phyloP scores from a whole-genome alignment of 2,329 filamentous ascomycete species.

The Apiospora pterosperma region DNA sequence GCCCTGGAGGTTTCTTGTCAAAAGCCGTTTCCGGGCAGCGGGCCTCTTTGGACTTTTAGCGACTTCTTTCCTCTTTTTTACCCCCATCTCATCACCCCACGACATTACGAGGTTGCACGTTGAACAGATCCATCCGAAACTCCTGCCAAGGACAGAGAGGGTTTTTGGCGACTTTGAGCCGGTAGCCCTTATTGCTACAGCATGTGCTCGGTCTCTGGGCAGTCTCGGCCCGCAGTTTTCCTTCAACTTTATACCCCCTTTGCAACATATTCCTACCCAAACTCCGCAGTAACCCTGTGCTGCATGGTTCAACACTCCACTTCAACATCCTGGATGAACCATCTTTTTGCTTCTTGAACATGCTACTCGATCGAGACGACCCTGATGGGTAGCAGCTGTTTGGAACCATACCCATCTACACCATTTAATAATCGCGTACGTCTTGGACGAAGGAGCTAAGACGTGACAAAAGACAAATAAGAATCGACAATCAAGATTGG shows the following conservation, averaged over 20 bases:
- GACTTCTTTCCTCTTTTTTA: conserved; percentile 20
- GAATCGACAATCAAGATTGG: neutral
- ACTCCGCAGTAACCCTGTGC: conserved; percentile 4
- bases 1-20: conserved; percentile 17
- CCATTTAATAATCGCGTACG: conserved; percentile 2
- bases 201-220: conserved; percentile 22
- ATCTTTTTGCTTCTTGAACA: neutral
- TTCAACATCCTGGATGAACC: conserved; percentile 11
- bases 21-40: conserved; percentile 16
- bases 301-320: conserved; percentile 11
- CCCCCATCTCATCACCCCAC: conserved; percentile 16
- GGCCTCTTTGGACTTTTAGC: conserved; percentile 18
- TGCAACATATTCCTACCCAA: conserved; percentile 6
- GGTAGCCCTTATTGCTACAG: conserved; percentile 13
- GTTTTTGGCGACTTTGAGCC: conserved; percentile 19
- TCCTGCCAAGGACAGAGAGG: conserved; percentile 13
- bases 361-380: neutral
- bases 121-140: conserved; percentile 1
- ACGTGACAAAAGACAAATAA: neutral
- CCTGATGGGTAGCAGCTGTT: neutral
- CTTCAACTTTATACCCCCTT: conserved; percentile 11
- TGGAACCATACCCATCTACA: conserved; percentile 2
- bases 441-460: neutral
- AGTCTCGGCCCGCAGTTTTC: conserved; percentile 7
- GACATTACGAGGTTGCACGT: conserved; percentile 20